phyloP scores from a whole-genome alignment of 2,329 filamentous ascomycete species.

The Alternaria arbusti region DNA sequence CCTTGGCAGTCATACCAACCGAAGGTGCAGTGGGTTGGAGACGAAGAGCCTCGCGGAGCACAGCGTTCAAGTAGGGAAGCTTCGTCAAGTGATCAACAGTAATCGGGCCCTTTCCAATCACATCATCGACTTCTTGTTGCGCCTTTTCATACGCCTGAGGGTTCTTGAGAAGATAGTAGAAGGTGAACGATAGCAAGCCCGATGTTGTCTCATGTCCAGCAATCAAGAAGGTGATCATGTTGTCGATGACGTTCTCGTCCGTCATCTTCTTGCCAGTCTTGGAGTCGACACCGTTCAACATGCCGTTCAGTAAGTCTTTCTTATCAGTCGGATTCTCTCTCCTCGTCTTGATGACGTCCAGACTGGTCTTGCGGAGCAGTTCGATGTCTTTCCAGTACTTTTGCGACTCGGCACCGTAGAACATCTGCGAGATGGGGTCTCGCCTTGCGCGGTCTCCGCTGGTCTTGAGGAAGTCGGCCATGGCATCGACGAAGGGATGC shows the following conservation, averaged over 20 bases:
- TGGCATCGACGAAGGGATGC: slow-evolving; percentile 49
- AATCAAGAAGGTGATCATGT: slow-evolving; percentile 71
- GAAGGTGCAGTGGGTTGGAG: slow-evolving; percentile 62
- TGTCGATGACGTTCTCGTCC: slow-evolving; percentile 68
- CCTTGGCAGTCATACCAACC: slow-evolving; percentile 49
- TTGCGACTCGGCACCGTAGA: slow-evolving; percentile 42
- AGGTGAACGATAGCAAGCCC: slow-evolving; percentile 49
- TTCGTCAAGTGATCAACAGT: slow-evolving; percentile 57
- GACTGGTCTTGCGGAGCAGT: slow-evolving; percentile 62
- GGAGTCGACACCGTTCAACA: slow-evolving; percentile 66
- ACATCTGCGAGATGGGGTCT: slow-evolving; percentile 41
- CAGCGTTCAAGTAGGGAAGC: slow-evolving; percentile 61
- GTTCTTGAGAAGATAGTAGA: slow-evolving; percentile 61
- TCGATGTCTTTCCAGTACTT: slow-evolving; percentile 63
- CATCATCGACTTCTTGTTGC: slow-evolving; percentile 61
- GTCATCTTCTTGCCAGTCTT: slow-evolving; percentile 65
- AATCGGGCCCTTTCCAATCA: slow-evolving; percentile 57
- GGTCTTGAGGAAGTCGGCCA: slow-evolving; percentile 47
- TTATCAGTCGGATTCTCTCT: slow-evolving; percentile 60
- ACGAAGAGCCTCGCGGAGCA: slow-evolving; percentile 63
- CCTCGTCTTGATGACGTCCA: slow-evolving; percentile 64
- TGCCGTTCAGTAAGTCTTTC: slow-evolving; percentile 66
- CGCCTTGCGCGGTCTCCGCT: slow-evolving; percentile 44
- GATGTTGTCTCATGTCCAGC: slow-evolving; percentile 50
- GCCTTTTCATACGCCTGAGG: slow-evolving; percentile 57